Percentiles rank a stretch among this genome's conserved stretches.
These are phyloP conservation scores for Phytopythium montanum DNA, from an alignment of 352 stramenopile species.

Conservation along the genomic window DNA sequence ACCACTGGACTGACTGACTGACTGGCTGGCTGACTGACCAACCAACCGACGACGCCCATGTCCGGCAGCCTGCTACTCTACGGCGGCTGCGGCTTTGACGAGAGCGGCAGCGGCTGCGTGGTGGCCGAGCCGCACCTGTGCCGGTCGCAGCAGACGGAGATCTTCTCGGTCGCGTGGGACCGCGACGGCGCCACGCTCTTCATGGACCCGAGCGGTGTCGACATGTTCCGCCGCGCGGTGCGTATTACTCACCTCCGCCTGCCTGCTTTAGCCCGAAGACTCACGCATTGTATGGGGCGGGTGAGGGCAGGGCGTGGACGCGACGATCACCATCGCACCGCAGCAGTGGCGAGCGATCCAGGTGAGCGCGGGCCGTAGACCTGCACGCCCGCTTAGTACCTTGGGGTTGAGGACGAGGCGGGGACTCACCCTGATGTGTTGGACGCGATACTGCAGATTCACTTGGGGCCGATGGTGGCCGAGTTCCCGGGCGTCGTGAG, in stretches of 20 bases:
- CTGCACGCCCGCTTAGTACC: background rate
- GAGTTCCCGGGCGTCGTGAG: slow-evolving; percentile 84
- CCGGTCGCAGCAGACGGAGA: slow-evolving; percentile 72
- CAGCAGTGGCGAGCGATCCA: slow-evolving; percentile 80
- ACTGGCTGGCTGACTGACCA: no score
- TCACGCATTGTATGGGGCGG: background rate
- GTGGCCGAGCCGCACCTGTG: slow-evolving; percentile 52
- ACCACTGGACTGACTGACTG: background rate
- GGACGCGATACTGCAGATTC: slow-evolving; percentile 45
- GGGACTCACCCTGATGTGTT: background rate
- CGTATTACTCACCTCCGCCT: slow-evolving; percentile 8
- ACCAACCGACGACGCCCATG: no score
- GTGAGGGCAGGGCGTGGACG: slow-evolving; percentile 45
- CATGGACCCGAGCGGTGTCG: slow-evolving; percentile 77
- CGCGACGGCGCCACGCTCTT: slow-evolving; percentile 75
- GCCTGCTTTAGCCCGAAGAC: background rate
- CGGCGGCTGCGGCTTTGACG: slow-evolving; percentile 75
- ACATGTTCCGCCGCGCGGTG: slow-evolving; percentile 78
- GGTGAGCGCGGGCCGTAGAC: slow-evolving; percentile 18
- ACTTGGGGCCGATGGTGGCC: slow-evolving; percentile 81
- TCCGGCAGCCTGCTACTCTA: slow-evolving; percentile 74
- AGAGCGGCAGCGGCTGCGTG: slow-evolving; percentile 53
- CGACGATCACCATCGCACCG: slow-evolving; percentile 65
- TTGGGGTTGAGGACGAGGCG: background rate
- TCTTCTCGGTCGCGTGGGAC: slow-evolving; percentile 84